Conservation (phyloP, 495 filamentous ascomycete genomes). For the Aspergillus taichungensis region DNA sequence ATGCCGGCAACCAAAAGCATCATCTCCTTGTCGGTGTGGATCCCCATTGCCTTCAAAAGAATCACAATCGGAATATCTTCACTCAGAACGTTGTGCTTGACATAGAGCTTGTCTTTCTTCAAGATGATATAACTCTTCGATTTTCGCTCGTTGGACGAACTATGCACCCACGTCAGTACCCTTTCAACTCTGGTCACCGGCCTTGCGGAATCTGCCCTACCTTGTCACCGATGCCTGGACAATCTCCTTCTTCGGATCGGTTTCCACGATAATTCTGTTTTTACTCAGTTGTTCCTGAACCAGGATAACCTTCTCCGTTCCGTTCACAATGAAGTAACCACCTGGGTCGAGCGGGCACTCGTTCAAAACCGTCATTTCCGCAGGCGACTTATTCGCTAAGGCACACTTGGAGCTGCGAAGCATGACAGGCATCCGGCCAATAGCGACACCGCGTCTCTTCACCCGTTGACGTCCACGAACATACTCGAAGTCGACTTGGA, state of each 20-base stretch:
- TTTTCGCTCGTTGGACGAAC: conserved; percentile 93
- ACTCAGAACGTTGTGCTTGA: conserved; percentile 86
- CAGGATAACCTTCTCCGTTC: conserved; percentile 95
- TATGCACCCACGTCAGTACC: conserved; percentile 20
- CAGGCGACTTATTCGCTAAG: conserved; percentile 67
- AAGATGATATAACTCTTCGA: conserved; percentile 91
- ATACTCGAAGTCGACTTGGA: conserved; percentile 83
- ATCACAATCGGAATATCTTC: conserved; percentile 91
- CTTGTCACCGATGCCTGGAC: conserved; percentile 94
- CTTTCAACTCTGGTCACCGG: too few species aligned
- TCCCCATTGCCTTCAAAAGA: conserved; percentile 85
- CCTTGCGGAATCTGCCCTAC: conserved; percentile 16
- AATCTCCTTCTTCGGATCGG: conserved; percentile 77
- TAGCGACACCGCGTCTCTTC: conserved; percentile 57
- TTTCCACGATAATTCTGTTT: conserved; percentile 95
- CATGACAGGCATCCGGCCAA: conserved; percentile 94
- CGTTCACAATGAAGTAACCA: conserved; percentile 96
- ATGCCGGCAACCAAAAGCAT: conserved; percentile 76
- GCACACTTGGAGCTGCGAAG: conserved; percentile 89
- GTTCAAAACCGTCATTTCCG: conserved; percentile 76
- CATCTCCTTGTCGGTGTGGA: conserved; percentile 91
- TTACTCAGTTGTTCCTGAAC: conserved; percentile 98
- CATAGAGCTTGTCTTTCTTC: conserved; percentile 81
- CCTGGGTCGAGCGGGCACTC: conserved; percentile 95
- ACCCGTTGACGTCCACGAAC: conserved; percentile 65